Base-by-base conservation (phyloP, 78 protist genomes). In the Monosiga brevicollis region DNA sequence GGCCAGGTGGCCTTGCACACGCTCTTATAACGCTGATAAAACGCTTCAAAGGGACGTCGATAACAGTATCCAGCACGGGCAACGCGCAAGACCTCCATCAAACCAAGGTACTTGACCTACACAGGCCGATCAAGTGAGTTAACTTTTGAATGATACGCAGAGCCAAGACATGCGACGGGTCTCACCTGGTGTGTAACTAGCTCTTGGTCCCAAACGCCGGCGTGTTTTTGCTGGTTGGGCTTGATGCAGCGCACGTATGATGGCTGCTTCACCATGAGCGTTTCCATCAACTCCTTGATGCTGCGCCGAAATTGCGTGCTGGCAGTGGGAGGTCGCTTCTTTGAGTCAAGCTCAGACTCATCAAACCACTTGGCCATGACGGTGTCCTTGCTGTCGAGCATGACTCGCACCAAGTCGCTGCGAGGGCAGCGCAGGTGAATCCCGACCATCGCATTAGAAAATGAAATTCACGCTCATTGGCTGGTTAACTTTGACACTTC, bases 61-160 rank as follows among this genome's bases (percentile, higher is more conserved):
- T 89, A 95, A 71, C 95, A 90, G 81, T 84, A 96, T 34, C 99
- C 99, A 6, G 97, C 96, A n/a, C 99, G 88, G 23, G 97, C 78
- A 1, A 95, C 97, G 35, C 94, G 85, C 54, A 96, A 85, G 82
- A 92, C 93, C 86, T 95, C 97, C 0, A 93, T 37, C 39, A 96
- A 89, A 49, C 83, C 83, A 49, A 88, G 89, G 78, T 95, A 90
- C 76, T 84, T 20, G n/a, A 55, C 71, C 71, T 55, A 55, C n/a
- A 55, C n/a, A 55, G 11, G 71, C 22, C 22, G 11, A 22, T 23
- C n/a, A 55, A 22, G 11, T 11, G 71, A 22, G 11, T 55, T 55
- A 55, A 22, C n/a, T 11, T 55, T 55, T 23, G 71, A 55, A 55
- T 23, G 71, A 22, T 55, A 23, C 22, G 71, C 11, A 22, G 22